These are phyloP conservation scores for Daldinia childiae DNA, from an alignment of 495 filamentous ascomycete species.

Conservation along the genomic window DNA sequence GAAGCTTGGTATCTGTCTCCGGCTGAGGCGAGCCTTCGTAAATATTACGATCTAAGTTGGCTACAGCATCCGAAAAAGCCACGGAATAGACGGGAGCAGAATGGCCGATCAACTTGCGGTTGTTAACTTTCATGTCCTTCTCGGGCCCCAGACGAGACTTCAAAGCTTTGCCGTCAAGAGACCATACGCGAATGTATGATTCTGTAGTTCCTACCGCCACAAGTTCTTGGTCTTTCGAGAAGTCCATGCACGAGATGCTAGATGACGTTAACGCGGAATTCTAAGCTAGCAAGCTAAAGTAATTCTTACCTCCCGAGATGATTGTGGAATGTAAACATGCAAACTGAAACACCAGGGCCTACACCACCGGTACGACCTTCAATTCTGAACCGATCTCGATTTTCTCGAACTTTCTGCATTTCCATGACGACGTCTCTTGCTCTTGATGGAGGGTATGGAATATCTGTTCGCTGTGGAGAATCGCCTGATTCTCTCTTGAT, in stretches of 20 bases:
- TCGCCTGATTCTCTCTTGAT: slow-evolving; percentile 95
- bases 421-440: slow-evolving; percentile 94
- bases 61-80: slow-evolving; percentile 84
- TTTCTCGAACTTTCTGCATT: slow-evolving; percentile 92
- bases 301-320: slow-evolving; percentile 80
- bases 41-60: slow-evolving; percentile 56
- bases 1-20: slow-evolving; percentile 71
- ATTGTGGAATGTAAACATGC: slow-evolving; percentile 98
- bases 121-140: slow-evolving; percentile 58
- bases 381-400: slow-evolving; percentile 87
- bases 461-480: slow-evolving; percentile 74
- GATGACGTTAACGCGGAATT: slow-evolving; percentile 40
- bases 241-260: slow-evolving; percentile 90
- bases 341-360: slow-evolving; percentile 81
- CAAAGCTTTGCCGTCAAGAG: slow-evolving; percentile 79
- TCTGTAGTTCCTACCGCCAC: slow-evolving; percentile 88
- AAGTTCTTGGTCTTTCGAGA: slow-evolving; percentile 86
- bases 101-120: slow-evolving; percentile 89
- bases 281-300: neutral
- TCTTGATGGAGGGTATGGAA: slow-evolving; percentile 87
- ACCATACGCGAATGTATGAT: slow-evolving; percentile 95
- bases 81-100: slow-evolving; percentile 87
- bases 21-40: slow-evolving; percentile 60
- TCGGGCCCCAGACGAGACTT: slow-evolving; percentile 55
- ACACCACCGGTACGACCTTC: slow-evolving; percentile 81